A percentile compares a stretch with the other conserved stretches of the same genome.
These are phyloP conservation scores for Jatropha podagrica DNA, from an alignment of 441 rosid species.

Conservation along the genomic window DNA sequence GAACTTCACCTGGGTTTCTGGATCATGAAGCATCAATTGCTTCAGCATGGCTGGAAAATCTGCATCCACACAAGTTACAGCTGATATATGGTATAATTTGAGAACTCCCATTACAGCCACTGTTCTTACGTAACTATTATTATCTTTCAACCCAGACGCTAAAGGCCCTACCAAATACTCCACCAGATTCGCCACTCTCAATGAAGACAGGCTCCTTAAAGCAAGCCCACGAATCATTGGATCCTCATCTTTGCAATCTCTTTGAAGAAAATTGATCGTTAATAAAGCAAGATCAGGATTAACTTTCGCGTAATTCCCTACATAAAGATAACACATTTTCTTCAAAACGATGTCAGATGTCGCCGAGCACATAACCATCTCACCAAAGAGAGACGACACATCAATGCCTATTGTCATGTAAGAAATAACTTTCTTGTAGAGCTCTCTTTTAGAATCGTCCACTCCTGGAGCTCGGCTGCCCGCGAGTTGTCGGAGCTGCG, in stretches of 20 bases:
- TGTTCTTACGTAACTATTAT: constrained; percentile 76
- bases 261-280: constrained; percentile 93
- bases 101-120: constrained; percentile 87
- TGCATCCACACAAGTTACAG: constrained; percentile 77
- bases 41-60: constrained; percentile 73
- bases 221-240: constrained; percentile 99
- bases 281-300: constrained; percentile 91
- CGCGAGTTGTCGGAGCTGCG: constrained; percentile 94
- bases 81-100: constrained; percentile 86
- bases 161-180: constrained; percentile 97
- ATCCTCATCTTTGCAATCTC: constrained; percentile 95
- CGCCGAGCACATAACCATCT: constrained; percentile 99
- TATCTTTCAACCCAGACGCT: constrained; percentile 75
- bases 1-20: constrained; percentile 70
- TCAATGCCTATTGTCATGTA: constrained; percentile 94
- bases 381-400: constrained; percentile 92
- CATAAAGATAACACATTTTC: constrained; percentile 99
- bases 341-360: constrained; percentile 94
- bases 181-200: constrained; percentile 80
- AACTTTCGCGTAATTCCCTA: constrained; percentile 93
- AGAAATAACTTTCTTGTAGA: constrained; percentile 92
- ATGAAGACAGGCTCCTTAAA: constrained; percentile 76
- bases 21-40: constrained; percentile 80
- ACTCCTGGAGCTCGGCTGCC: constrained; percentile 94
- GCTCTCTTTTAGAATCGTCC: constrained; percentile 94